phyloP scores from a whole-genome alignment of 2,329 filamentous ascomycete species.

The Xylaria hypoxylon region DNA sequence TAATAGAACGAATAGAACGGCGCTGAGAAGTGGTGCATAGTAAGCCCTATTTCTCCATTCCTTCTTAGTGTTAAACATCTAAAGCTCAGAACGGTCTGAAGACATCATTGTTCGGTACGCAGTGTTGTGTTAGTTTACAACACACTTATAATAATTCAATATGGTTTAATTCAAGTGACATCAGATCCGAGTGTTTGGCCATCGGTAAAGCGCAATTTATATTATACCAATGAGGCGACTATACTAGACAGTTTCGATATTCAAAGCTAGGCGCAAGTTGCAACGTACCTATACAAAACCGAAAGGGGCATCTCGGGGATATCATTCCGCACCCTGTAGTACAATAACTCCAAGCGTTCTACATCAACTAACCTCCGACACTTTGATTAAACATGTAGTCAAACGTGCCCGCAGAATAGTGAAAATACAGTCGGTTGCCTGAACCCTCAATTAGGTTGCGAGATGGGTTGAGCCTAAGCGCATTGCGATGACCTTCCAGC shows the following conservation, averaged over 20 bases:
- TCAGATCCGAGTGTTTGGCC: too few relatives aligned
- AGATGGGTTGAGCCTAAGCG: background rate
- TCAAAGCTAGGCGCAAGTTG: background rate
- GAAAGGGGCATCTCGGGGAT: conserved; percentile 32
- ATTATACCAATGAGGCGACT: background rate
- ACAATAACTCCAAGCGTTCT: conserved; percentile 3
- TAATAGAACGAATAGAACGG: too few relatives aligned
- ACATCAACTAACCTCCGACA: background rate
- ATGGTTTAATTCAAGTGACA: too few relatives aligned
- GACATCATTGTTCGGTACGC: too few relatives aligned
- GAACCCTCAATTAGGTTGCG: too few relatives aligned
- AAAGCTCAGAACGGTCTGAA: background rate
- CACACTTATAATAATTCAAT: too few relatives aligned
- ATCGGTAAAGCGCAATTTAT: too few relatives aligned
- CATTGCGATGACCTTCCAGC: conserved; percentile 24
- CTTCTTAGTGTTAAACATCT: background rate
- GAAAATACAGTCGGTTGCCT: background rate
- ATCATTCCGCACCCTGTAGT: conserved; percentile 24
- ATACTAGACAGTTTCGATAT: background rate
- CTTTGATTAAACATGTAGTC: background rate
- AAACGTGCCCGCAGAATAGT: background rate
- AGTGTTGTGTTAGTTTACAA: too few relatives aligned
- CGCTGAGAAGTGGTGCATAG: background rate
- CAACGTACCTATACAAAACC: conserved; percentile 1
- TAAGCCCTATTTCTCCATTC: background rate